Conservation (phyloP, 805 yeast genomes). For the Brettanomyces custersianus region DNA sequence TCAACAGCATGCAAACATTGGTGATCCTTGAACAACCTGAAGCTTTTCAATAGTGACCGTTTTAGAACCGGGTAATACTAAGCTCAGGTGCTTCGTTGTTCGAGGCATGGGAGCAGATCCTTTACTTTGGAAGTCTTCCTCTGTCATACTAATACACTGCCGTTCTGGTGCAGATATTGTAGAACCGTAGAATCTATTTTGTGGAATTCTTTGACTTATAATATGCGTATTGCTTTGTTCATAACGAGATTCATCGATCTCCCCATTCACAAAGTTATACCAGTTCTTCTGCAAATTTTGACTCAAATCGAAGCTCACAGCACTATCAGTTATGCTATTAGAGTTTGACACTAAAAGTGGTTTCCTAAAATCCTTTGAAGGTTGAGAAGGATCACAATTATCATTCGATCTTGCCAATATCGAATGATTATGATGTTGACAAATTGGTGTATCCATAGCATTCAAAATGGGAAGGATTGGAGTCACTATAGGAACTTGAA, state of each 20-base stretch:
- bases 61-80: too few relatives aligned
- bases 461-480: constrained; percentile 28
- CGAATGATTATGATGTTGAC: constrained; percentile 5
- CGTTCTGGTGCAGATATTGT: too few relatives aligned
- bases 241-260: constrained; percentile 20
- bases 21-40: constrained; percentile 42
- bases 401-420: neutral
- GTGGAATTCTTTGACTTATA: too few relatives aligned
- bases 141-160: too few relatives aligned
- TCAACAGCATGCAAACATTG: constrained; percentile 61
- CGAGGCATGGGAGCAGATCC: too few relatives aligned
- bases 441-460: constrained; percentile 36
- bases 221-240: constrained; percentile 9
- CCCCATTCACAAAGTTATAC: constrained; percentile 23
- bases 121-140: too few relatives aligned
- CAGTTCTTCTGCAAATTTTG: constrained; percentile 23
- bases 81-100: too few relatives aligned
- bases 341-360: neutral
- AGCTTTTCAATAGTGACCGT: constrained; percentile 52
- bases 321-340: too few relatives aligned
- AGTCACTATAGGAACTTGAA: constrained; percentile 44
- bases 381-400: neutral
- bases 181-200: too few relatives aligned
- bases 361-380: neutral
- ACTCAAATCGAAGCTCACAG: too few relatives aligned